A percentile compares a stretch with the other conserved stretches of the same genome.
phyloP scores from a whole-genome alignment of 2,329 filamentous ascomycete species.

The Westerdykella aurantiaca region DNA sequence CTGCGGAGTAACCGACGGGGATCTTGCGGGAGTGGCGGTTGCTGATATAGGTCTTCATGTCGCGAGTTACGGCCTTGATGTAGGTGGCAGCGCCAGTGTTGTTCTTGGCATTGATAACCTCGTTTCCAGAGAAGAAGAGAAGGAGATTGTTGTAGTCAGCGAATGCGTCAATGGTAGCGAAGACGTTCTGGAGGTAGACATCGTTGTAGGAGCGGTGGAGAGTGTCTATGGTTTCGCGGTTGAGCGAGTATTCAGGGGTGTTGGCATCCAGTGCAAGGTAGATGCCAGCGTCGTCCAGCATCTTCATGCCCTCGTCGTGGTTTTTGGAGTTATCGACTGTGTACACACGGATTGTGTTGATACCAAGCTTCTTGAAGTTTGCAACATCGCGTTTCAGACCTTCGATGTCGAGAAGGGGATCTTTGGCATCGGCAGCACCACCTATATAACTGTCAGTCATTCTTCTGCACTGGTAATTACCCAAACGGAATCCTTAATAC shows the following conservation, averaged over 20 bases:
- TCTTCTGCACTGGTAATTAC: conserved; percentile 6
- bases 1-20: conserved; percentile 75
- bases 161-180: conserved; percentile 74
- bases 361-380: conserved; percentile 75
- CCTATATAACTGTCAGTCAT: conserved; percentile 19
- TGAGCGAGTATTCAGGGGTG: conserved; percentile 80
- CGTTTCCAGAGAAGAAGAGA: conserved; percentile 75
- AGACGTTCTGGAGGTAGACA: conserved; percentile 76
- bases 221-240: conserved; percentile 60
- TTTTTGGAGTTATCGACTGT: conserved; percentile 78
- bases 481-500: conserved; percentile 33
- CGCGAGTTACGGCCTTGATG: conserved; percentile 65
- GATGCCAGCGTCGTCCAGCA: conserved; percentile 76
- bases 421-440: conserved; percentile 44
- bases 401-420: conserved; percentile 67
- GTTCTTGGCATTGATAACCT: conserved; percentile 63
- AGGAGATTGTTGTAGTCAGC: conserved; percentile 77
- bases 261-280: conserved; percentile 91
- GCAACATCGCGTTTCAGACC: conserved; percentile 71
- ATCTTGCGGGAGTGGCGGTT: conserved; percentile 62
- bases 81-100: conserved; percentile 66
- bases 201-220: conserved; percentile 68
- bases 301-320: conserved; percentile 80
- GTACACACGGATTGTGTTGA: conserved; percentile 92
- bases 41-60: conserved; percentile 74